Conservation (phyloP, 2,329 filamentous ascomycete species). For the Plectosphaerella sp. region DNA sequence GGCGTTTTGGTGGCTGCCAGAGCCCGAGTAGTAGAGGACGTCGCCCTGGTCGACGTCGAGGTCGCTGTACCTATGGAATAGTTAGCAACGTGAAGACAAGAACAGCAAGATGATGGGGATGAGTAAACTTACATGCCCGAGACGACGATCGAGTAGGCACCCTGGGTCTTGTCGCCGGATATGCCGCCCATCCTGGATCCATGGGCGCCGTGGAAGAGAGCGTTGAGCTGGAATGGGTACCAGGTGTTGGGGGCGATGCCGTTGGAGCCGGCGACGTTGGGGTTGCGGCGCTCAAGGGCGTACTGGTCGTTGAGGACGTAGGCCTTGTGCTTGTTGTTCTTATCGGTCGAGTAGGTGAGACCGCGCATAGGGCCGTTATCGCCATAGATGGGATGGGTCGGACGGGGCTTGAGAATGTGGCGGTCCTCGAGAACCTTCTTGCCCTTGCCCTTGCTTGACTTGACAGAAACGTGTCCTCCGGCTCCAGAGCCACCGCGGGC, state of each 20-base stretch:
- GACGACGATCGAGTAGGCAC: constrained; percentile 52
- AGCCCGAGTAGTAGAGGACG: constrained; percentile 19
- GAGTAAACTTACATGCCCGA: constrained; percentile 16
- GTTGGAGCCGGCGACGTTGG: constrained; percentile 23
- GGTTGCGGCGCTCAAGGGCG: constrained; percentile 1
- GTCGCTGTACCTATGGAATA: constrained; percentile 14
- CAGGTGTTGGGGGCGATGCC: constrained; percentile 34
- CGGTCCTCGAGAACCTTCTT: too few relatives aligned
- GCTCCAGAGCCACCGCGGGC: too few relatives aligned
- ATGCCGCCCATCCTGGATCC: constrained; percentile 46
- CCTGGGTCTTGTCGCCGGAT: constrained; percentile 34
- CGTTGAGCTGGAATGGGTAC: constrained; percentile 48
- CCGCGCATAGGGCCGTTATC: constrained; percentile 23
- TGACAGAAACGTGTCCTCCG: too few relatives aligned
- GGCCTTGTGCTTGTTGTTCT: neutral
- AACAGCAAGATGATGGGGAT: too few relatives aligned
- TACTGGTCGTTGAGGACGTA: constrained; percentile 14
- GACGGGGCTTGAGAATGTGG: neutral
- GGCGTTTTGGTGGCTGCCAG: constrained; percentile 13
- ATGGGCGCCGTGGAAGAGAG: constrained; percentile 49
- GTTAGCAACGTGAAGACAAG: too few relatives aligned
- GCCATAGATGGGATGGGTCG: constrained; percentile 24
- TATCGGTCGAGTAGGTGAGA: constrained; percentile 7
- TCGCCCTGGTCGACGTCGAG: constrained; percentile 20
- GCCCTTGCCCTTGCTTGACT: too few relatives aligned